phyloP scores from a whole-genome alignment of 225 moss, liverwort and hornwort species.

The Physcomitrellopsis africana region DNA sequence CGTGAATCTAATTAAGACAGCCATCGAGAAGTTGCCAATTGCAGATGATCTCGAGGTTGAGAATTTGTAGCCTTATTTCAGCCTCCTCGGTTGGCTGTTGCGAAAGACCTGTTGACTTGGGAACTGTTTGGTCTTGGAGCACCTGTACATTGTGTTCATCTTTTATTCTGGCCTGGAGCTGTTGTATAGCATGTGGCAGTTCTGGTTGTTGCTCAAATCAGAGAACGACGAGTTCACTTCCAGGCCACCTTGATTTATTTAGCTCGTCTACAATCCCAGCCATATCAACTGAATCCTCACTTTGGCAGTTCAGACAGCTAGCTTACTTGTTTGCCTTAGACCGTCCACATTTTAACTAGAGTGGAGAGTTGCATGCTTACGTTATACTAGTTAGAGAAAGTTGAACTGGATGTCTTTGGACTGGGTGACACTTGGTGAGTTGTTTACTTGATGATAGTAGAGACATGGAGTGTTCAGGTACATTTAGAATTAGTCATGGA shows the following conservation, averaged over 20 bases:
- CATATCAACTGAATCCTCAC: slow-evolving; percentile 20
- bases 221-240: slow-evolving; percentile 14
- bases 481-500: slow-evolving; percentile 12
- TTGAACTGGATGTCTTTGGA: not conserved
- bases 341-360: slow-evolving; percentile 9
- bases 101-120: slow-evolving; percentile 1
- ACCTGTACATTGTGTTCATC: slow-evolving; percentile 47
- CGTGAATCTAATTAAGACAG: slow-evolving; percentile 97
- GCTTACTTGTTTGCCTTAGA: slow-evolving; percentile 11
- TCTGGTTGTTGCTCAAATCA: slow-evolving; percentile 14
- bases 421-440: too few species aligned
- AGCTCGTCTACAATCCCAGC: not conserved
- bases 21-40: slow-evolving; percentile 97
- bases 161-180: slow-evolving; percentile 32
- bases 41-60: slow-evolving; percentile 97
- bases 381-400: slow-evolving; percentile 15
- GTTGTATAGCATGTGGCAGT: slow-evolving; percentile 20
- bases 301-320: slow-evolving; percentile 5
- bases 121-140: slow-evolving; percentile 13
- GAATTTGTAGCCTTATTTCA: slow-evolving; percentile 62
- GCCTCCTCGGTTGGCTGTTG: slow-evolving; percentile 16
- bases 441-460: not conserved
- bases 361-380: slow-evolving; percentile 22
- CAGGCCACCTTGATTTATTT: not conserved
- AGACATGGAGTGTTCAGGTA: not conserved